Evolutionary conservation across 768 basidiomycete genomes (phyloP), one percentile per base, ranked within the genome.

Genomic region (Pleurotus tuber-regium): DNA sequence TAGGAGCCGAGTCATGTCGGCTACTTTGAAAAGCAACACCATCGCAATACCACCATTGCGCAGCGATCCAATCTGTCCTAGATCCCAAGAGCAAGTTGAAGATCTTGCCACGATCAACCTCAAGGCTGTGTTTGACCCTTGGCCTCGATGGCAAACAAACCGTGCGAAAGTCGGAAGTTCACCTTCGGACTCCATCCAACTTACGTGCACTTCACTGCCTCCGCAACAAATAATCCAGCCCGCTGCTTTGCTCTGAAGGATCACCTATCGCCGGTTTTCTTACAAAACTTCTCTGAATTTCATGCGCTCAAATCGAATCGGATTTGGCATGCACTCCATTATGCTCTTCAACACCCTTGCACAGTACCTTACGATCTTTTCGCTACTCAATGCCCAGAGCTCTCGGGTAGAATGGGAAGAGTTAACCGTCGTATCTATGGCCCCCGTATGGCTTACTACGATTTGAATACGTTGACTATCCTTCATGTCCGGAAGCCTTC

Each of bases 1-100:
- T 33, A 26, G 46, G 12, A 29, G 25, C 43, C 43, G 43, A 44
- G 43, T 44, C 43, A 48, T 19, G 12, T 31, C 21, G 29, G n/a
- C 35, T 11, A 9, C 35, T 16, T 7, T 35, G 12, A 19, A 16
- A 8, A n/a, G 35, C 35, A 38, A 19, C 35, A 16, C n/a, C n/a
- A n/a, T n/a, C n/a, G n/a, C n/a, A n/a, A n/a, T n/a, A n/a, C n/a
- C n/a, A n/a, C n/a, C n/a, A n/a, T n/a, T n/a, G n/a, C n/a, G n/a
- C n/a, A n/a, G n/a, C n/a, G n/a, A n/a, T n/a, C n/a, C n/a, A n/a
- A n/a, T 38, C 35, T 38, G 35, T 16, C 4, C 7, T 18, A 43
- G 42, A 43, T 43, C 23, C 42, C n/a, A 29, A 38, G 35, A 38
- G n/a, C n/a, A 38, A 19, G 35, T 19, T 38, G 35, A 16, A 19